Evolutionary conservation across 768 basidiomycete species (phyloP).

Genomic region (Podaxis rugospora): DNA sequence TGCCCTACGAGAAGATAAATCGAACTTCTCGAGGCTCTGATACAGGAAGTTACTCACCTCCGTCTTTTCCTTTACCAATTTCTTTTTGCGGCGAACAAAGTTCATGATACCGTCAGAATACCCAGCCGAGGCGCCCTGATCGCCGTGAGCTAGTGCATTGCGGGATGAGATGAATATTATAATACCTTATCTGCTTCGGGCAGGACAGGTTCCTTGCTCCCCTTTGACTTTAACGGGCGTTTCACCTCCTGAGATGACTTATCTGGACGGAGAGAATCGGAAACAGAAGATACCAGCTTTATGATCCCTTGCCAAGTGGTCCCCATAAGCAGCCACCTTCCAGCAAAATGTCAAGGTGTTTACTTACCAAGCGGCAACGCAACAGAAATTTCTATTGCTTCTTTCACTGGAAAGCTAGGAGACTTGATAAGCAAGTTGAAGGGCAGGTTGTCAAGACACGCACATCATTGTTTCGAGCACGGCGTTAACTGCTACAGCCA

Average conservation of each 20-base stretch:
- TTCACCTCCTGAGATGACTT: neutral
- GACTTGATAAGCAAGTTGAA: neutral
- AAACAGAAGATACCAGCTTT: neutral
- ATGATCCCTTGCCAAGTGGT: neutral
- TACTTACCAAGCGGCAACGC: constrained; percentile 2
- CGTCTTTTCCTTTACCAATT: neutral
- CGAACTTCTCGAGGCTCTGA: neutral
- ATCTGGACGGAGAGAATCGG: neutral
- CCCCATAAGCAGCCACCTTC: neutral
- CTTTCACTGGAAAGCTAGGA: constrained; percentile 1
- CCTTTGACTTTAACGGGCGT: neutral
- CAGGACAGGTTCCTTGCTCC: neutral
- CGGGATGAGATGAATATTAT: neutral
- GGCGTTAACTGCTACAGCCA: constrained; percentile 38
- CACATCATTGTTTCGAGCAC: constrained; percentile 48
- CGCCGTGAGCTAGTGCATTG: neutral
- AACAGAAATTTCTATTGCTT: neutral
- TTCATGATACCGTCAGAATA: neutral
- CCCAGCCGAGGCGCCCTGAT: neutral
- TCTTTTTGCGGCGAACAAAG: neutral
- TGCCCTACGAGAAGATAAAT: neutral
- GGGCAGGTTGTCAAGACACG: constrained; percentile 11
- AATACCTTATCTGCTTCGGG: neutral
- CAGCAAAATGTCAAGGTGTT: neutral
- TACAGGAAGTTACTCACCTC: neutral